Evolutionary conservation across 1,284 basidiomycete genomes (phyloP).

Genomic region (Rhodotorula sp.): DNA sequence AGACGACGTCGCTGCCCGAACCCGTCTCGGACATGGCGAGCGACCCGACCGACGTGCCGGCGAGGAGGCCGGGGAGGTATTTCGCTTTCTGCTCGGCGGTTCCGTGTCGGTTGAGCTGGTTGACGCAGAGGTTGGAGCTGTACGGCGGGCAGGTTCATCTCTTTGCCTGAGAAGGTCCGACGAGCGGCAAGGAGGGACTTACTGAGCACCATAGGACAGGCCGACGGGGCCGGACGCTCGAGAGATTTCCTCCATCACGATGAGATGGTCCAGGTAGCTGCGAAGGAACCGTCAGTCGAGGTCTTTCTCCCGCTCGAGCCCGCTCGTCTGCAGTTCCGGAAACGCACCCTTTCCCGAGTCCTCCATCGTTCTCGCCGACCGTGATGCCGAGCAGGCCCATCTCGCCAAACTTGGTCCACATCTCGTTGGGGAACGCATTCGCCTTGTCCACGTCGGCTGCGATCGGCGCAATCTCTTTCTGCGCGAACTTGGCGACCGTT

Average conservation of each 20-base stretch:
- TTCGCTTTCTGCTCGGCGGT: constrained; percentile 80
- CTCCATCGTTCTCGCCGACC: constrained; percentile 73
- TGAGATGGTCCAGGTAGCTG: constrained; percentile 75
- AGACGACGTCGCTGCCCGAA: constrained; percentile 68
- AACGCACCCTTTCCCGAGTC: constrained; percentile 48
- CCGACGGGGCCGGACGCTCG: constrained; percentile 85
- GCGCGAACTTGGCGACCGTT: constrained; percentile 72
- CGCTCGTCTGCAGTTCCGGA: not conserved
- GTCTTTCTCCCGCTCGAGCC: not conserved
- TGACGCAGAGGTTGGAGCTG: constrained; percentile 75
- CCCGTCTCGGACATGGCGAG: constrained; percentile 93
- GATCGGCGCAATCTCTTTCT: constrained; percentile 74
- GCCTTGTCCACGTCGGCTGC: constrained; percentile 75
- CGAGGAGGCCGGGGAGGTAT: constrained; percentile 80
- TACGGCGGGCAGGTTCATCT: not conserved
- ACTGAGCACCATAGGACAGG: constrained; percentile 87
- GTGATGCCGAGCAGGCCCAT: constrained; percentile 78
- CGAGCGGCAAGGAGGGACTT: constrained; percentile 15
- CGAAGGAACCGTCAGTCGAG: constrained; percentile 46
- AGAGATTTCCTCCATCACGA: constrained; percentile 86
- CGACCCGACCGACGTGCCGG: constrained; percentile 79
- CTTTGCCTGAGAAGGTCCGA: not conserved
- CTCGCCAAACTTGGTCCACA: constrained; percentile 83
- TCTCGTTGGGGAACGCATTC: constrained; percentile 55
- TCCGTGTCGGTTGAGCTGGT: constrained; percentile 73